Evolutionary conservation across 2,329 filamentous ascomycete species (phyloP).

Genomic region (Cladosporium sp.): DNA sequence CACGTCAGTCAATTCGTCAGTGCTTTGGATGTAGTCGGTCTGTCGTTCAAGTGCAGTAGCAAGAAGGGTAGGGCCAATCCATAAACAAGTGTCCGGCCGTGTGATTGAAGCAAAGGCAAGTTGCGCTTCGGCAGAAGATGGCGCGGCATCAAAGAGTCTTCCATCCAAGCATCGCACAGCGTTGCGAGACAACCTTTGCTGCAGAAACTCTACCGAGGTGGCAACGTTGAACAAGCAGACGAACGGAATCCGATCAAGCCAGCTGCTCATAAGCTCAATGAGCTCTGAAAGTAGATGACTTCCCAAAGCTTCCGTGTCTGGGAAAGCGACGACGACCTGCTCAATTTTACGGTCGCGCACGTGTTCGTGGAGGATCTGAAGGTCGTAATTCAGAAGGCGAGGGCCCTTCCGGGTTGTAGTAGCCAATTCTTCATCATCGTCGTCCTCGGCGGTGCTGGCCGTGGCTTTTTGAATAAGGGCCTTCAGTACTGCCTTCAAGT

Average conservation of each 20-base stretch:
- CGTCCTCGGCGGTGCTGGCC: constrained; percentile 42
- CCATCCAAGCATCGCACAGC: constrained; percentile 68
- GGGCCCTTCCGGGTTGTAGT: constrained; percentile 51
- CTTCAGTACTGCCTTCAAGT: constrained; percentile 71
- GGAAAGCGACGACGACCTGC: constrained; percentile 70
- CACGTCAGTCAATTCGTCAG: constrained; percentile 66
- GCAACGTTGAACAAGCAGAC: constrained; percentile 76
- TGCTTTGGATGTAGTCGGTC: constrained; percentile 73
- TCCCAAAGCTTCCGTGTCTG: constrained; percentile 83
- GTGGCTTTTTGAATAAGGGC: constrained; percentile 70
- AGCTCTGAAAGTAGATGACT: constrained; percentile 69
- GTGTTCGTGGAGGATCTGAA: constrained; percentile 67
- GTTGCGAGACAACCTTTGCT: constrained; percentile 69
- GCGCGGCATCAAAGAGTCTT: constrained; percentile 74
- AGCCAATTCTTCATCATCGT: constrained; percentile 46
- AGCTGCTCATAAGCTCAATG: constrained; percentile 67
- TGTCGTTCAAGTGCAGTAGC: constrained; percentile 69
- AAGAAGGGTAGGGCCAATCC: constrained; percentile 65
- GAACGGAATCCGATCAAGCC: constrained; percentile 75
- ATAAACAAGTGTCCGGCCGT: constrained; percentile 56
- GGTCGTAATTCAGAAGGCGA: constrained; percentile 74
- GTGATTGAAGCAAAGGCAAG: constrained; percentile 69
- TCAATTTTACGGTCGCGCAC: constrained; percentile 54
- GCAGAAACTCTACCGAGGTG: constrained; percentile 77
- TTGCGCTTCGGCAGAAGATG: constrained; percentile 70